Base-by-base conservation (phyloP, 495 filamentous ascomycete species). In the Neurospora tetrasperma region DNA sequence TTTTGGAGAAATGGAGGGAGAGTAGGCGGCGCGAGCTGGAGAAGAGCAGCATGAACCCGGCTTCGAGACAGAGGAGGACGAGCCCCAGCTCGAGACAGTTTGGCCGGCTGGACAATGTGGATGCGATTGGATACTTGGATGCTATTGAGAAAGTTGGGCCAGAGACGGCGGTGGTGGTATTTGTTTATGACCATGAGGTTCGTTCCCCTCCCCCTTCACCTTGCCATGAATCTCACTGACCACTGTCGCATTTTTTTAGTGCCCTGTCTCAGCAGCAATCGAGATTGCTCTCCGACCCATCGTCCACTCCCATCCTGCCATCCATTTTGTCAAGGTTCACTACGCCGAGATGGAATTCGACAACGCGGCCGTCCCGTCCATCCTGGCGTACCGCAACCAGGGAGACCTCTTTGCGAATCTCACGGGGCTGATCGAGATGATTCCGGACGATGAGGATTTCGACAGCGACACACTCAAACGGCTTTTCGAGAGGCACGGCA, bases 311-410 rank as follows among this genome's bases (percentile, higher is more conserved):
- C 84, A 98, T 75, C 82, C 86, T 38, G 85, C 89, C 40, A 89
- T 91, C 46, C 92, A 92, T 75, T 98, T 99, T 78, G 87, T 98
- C 81, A 96, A 94, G 80, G 88, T 98, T 41, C 92, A 97, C 82
- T 92, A 93, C 79, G 89, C 92, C 71, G 96, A 97, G 73, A 95
- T 97, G 40, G 96, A 98, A 80, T 98, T 98, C 87, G 93, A 97
- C 78, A 88, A 92, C 73, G 93, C 94, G 71, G 89, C 92, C 72
- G 92, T 96, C 1, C 96, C 96, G 1, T 95, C 96, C 9, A 83
- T 99, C 31, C 84, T 99, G 48, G 95, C 92, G 2, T 99, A 99
- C 83, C 89, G 90, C 46, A 90, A 88, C 75, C 86, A 89, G 74
- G 94, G 94, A 46, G 94, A 98, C 71, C 88, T 97, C 73, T 96